phyloP scores from a whole-genome alignment of 257 asterid species.

The Nicotiana benthamiana region DNA sequence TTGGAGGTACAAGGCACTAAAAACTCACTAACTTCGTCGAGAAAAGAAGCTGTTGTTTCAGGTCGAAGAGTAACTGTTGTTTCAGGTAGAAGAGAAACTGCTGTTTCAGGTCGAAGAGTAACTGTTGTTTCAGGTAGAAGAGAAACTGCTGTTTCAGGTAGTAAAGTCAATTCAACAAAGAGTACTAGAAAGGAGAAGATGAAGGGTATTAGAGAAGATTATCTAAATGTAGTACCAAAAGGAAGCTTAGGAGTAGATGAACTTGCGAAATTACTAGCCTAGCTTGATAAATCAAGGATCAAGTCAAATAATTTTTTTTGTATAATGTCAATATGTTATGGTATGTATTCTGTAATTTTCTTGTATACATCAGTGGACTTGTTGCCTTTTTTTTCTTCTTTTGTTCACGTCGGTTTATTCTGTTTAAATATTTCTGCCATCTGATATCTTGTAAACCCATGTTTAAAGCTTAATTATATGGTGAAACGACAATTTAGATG shows the following conservation, averaged over 20 bases:
- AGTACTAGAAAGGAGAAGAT: constrained; percentile 24
- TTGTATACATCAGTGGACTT: background rate
- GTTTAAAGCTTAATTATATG: background rate
- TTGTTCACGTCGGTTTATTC: background rate
- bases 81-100: background rate
- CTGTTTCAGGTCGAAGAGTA: constrained; percentile 16
- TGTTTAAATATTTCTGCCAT: background rate
- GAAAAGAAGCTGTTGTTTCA: constrained; percentile 18
- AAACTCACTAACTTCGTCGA: constrained; percentile 9
- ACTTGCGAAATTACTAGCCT: constrained; percentile 73
- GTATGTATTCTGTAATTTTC: background rate
- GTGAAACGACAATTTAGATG: background rate
- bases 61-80: constrained; percentile 4
- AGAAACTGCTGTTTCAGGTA: no score
- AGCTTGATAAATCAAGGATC: constrained; percentile 6
- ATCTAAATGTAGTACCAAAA: constrained; percentile 46
- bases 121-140: background rate
- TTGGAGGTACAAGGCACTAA: constrained; percentile 19
- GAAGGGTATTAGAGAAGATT: constrained; percentile 45
- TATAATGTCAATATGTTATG: background rate
- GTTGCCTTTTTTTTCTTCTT: background rate
- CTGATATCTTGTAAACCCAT: background rate
- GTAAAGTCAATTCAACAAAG: constrained; percentile 23
- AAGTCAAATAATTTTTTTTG: background rate
- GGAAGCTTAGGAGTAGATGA: constrained; percentile 82